These are phyloP conservation scores for Trifolium subterraneum DNA, from an alignment of 306 rosid genomes.

Conservation along the genomic window DNA sequence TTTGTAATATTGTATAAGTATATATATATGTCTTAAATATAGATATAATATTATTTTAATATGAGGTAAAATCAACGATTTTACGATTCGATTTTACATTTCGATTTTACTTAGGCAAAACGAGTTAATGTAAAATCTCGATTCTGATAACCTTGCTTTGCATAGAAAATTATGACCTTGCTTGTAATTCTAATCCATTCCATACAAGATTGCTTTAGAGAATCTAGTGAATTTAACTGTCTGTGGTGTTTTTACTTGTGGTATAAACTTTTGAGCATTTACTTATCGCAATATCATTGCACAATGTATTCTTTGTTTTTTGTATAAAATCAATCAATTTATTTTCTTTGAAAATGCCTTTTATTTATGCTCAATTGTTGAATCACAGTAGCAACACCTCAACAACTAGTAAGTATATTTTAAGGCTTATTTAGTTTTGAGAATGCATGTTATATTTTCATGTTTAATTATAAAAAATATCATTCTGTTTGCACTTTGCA, in stretches of 20 bases:
- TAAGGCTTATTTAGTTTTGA: conserved; percentile 1
- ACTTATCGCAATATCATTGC: not conserved
- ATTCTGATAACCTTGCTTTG: no score
- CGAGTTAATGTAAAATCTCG: no score
- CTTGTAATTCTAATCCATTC: not conserved
- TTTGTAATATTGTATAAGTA: no score
- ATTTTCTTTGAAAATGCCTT: conserved; percentile 7
- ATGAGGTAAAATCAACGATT: no score
- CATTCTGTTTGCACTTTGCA: no score
- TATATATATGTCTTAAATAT: no score
- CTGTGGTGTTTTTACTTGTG: conserved; percentile 2
- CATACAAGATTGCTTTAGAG: not conserved
- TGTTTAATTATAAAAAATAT: not conserved
- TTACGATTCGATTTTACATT: no score
- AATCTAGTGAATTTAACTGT: conserved; percentile 4
- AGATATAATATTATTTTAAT: no score
- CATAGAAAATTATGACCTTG: conserved; percentile 27
- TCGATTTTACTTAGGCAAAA: no score
- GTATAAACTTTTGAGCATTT: not conserved
- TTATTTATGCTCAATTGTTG: conserved; percentile 7
- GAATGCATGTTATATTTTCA: not conserved
- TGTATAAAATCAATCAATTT: not conserved
- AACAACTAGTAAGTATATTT: not conserved
- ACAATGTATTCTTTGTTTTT: not conserved
- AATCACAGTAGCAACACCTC: not conserved